Conservation (phyloP, 331 rosid species). For the Spiraea crenata region DNA sequence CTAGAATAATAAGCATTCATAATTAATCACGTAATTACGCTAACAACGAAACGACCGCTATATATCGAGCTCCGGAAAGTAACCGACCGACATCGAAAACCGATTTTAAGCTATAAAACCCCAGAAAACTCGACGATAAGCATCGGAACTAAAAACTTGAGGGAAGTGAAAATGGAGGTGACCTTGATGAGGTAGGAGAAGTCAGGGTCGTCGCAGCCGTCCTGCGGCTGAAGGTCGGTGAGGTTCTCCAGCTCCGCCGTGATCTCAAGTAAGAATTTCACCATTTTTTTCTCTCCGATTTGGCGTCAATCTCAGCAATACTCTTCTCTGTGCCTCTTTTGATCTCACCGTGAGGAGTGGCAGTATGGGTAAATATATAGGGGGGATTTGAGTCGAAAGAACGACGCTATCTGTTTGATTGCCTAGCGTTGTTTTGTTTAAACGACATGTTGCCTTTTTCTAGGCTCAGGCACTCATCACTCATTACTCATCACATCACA, state of each 20-base stretch:
- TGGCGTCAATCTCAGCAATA: slow-evolving; percentile 19
- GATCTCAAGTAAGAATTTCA: slow-evolving; percentile 64
- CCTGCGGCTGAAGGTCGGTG: slow-evolving; percentile 78
- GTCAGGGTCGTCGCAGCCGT: slow-evolving; percentile 77
- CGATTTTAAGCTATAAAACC: neutral
- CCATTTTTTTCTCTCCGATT: slow-evolving; percentile 42
- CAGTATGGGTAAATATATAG: neutral
- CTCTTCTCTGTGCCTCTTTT: neutral
- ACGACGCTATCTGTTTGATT: neutral
- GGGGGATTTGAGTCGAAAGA: neutral
- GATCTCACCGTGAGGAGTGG: neutral
- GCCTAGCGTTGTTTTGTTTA: neutral
- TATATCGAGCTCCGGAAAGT: neutral
- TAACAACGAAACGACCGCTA: neutral
- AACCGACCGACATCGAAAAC: neutral
- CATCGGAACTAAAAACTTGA: neutral
- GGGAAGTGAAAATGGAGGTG: neutral
- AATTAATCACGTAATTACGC: neutral
- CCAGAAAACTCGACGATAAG: neutral
- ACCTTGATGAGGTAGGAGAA: slow-evolving; percentile 90
- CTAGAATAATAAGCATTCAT: too few relatives aligned
- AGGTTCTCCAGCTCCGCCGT: slow-evolving; percentile 70
- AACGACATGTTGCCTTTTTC: neutral
- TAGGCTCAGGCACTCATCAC: neutral
- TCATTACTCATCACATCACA: too few relatives aligned